These are phyloP conservation scores for Deuterostichococcus epilithicus DNA, from an alignment of 139 green algal species.

Conservation along the genomic window DNA sequence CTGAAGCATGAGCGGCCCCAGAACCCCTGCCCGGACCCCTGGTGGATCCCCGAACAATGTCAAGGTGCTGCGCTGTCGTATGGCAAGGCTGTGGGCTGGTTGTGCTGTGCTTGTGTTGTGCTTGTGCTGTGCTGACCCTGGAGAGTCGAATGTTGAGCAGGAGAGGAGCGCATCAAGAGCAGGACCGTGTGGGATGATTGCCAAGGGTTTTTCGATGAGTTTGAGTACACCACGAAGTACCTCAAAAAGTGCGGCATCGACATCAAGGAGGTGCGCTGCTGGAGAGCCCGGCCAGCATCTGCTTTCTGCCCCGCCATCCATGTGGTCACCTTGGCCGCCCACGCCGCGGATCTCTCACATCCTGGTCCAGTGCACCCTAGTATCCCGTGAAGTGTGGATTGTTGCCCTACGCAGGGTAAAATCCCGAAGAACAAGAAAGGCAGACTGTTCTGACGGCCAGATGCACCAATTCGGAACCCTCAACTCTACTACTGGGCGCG, in stretches of 20 bases:
- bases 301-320: background rate
- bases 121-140: too few relatives aligned
- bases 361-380: too few relatives aligned
- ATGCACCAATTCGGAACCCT: too few relatives aligned
- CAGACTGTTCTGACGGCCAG: background rate
- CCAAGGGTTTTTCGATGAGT: background rate
- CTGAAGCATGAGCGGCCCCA: background rate
- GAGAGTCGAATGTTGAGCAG: background rate
- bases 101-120: too few relatives aligned
- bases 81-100: too few relatives aligned
- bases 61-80: background rate
- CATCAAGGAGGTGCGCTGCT: background rate
- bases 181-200: background rate
- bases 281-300: too few relatives aligned
- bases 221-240: background rate
- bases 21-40: background rate
- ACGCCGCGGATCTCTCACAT: too few relatives aligned
- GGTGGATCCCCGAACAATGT: background rate
- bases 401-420: background rate
- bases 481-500: too few relatives aligned
- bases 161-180: slow-evolving; percentile 1
- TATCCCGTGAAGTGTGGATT: too few relatives aligned
- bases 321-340: too few relatives aligned
- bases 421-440: background rate
- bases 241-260: background rate